These are phyloP conservation scores for Acacia concinna DNA, from an alignment of 331 rosid species.

Conservation along the genomic window DNA sequence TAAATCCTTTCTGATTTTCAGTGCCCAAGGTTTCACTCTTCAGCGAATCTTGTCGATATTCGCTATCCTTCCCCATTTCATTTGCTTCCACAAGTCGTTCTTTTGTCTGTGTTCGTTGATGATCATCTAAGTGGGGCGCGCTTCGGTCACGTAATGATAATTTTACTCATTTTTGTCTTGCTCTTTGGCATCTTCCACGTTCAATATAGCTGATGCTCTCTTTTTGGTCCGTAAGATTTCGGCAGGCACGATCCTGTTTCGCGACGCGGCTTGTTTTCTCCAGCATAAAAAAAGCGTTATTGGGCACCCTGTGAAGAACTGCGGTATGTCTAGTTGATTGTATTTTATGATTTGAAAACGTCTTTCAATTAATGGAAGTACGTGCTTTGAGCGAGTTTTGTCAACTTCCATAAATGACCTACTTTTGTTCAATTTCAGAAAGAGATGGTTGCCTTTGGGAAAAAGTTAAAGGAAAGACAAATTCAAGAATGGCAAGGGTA, in stretches of 20 bases:
- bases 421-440: constrained; percentile 29
- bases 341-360: not conserved
- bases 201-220: constrained; percentile 20
- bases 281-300: not conserved
- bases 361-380: not conserved
- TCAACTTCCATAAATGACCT: constrained; percentile 18
- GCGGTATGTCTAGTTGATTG: not conserved
- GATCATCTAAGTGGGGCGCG: constrained; percentile 40
- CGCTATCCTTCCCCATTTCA: not conserved
- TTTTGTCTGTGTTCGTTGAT: constrained; percentile 40
- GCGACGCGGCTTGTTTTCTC: not conserved
- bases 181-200: not conserved
- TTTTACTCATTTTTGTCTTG: not conserved
- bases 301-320: not conserved
- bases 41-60: not conserved
- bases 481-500: constrained; percentile 86
- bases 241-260: not conserved
- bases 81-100: not conserved
- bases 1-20: not conserved
- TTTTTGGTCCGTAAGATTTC: constrained; percentile 35
- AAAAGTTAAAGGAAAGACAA: constrained; percentile 84
- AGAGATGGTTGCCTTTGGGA: constrained; percentile 90
- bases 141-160: constrained; percentile 20
- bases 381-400: not conserved
- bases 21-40: not conserved